A percentile compares a stretch with the other conserved stretches of the same genome.
phyloP scores from a whole-genome alignment of 108 stramenopile genomes.

The Nannochloropsis gaditana region DNA sequence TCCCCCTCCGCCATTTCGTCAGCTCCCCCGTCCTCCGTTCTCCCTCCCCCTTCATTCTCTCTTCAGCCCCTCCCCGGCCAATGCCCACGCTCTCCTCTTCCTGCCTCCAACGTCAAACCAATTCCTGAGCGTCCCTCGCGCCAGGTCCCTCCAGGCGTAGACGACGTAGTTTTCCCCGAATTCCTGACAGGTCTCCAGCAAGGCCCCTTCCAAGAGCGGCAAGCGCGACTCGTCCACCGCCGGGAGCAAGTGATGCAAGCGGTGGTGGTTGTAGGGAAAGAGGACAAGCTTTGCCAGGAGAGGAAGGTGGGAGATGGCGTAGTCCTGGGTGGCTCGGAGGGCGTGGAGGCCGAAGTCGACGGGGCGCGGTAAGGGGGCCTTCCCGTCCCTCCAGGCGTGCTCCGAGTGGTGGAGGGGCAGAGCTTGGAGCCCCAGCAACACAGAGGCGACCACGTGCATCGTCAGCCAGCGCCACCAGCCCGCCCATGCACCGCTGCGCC shows the following conservation, averaged over 20 bases:
- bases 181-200: neutral
- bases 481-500: neutral
- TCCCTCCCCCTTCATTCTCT: neutral
- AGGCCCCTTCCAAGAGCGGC: neutral
- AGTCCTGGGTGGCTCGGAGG: neutral
- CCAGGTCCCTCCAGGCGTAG: neutral
- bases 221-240: neutral
- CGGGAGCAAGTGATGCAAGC: neutral
- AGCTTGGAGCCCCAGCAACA: neutral
- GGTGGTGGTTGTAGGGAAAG: neutral
- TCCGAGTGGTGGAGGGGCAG: neutral
- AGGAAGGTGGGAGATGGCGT: neutral
- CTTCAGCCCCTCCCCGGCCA: neutral
- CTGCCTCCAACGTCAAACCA: neutral
- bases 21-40: neutral
- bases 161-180: neutral
- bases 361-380: neutral
- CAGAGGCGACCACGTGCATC: neutral
- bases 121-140: neutral
- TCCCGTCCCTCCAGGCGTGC: neutral
- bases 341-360: constrained; percentile 10
- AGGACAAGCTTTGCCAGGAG: neutral
- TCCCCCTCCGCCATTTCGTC: too few relatives aligned
- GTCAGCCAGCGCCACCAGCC: neutral
- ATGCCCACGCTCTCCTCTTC: neutral